phyloP scores from a whole-genome alignment of 495 filamentous ascomycete species.

The Neurospora cerealis region DNA sequence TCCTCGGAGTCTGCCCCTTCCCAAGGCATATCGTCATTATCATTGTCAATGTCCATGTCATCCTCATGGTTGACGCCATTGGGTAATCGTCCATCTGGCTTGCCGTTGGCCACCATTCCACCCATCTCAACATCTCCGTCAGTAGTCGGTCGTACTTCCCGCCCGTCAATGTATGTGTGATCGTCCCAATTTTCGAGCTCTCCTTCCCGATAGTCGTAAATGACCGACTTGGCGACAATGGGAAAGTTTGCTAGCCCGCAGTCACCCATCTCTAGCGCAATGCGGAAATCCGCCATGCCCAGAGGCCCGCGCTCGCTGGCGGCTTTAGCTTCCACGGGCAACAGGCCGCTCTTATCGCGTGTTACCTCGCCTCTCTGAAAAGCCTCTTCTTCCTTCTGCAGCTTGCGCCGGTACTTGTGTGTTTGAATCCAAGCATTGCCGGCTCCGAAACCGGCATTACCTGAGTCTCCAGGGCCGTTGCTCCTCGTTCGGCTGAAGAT shows the following conservation, averaged over 20 bases:
- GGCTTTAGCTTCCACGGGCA: constrained; percentile 66
- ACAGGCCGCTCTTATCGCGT: constrained; percentile 58
- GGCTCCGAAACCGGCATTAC: constrained; percentile 47
- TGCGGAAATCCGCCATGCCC: constrained; percentile 66
- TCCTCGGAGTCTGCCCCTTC: constrained; percentile 57
- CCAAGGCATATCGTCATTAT: constrained; percentile 60
- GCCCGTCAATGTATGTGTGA: constrained; percentile 35
- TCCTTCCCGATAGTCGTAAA: constrained; percentile 64
- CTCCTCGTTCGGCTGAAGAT: constrained; percentile 69
- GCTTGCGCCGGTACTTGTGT: constrained; percentile 59
- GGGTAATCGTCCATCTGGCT: constrained; percentile 10
- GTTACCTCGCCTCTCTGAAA: constrained; percentile 55
- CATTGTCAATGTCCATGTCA: constrained; percentile 56
- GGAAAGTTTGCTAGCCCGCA: constrained; percentile 69
- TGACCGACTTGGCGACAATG: constrained; percentile 57
- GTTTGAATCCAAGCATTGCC: constrained; percentile 67
- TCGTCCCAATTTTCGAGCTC: constrained; percentile 56
- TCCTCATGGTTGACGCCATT: constrained; percentile 35
- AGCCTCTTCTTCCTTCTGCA: constrained; percentile 62
- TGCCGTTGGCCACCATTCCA: constrained; percentile 22
- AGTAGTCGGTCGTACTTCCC: constrained; percentile 17
- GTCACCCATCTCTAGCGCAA: constrained; percentile 66
- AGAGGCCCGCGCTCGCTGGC: constrained; percentile 56
- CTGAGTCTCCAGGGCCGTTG: constrained; percentile 58
- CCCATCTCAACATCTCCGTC: constrained; percentile 24